These are phyloP conservation scores for Eragrostis nindensis DNA, from an alignment of 176 grass and related monocot genomes.

Conservation along the genomic window DNA sequence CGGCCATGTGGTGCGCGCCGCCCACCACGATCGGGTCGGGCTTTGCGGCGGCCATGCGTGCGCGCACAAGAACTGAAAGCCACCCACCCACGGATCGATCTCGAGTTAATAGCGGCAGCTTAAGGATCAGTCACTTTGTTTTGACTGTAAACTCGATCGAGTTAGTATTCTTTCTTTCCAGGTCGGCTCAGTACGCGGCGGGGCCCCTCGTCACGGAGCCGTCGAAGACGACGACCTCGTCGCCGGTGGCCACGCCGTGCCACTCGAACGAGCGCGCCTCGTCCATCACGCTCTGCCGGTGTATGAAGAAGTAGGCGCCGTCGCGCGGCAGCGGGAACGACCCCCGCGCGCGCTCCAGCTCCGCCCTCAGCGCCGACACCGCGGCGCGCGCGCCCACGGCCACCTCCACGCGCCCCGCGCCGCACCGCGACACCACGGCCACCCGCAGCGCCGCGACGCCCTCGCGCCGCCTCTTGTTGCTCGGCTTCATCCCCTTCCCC, in stretches of 20 bases:
- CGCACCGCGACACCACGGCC: slow-evolving; percentile 44
- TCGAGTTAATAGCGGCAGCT: background rate
- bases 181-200: background rate
- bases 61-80: background rate
- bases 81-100: background rate
- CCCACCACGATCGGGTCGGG: background rate
- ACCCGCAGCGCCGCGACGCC: slow-evolving; percentile 27
- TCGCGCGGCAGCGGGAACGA: slow-evolving; percentile 44
- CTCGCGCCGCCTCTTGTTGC: background rate
- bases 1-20: background rate
- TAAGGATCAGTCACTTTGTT: background rate
- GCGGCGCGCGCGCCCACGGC: slow-evolving; percentile 29
- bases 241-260: slow-evolving; percentile 51
- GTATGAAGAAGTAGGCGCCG: slow-evolving; percentile 62
- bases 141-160: background rate
- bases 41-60: background rate
- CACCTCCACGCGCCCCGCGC: slow-evolving; percentile 27
- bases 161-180: background rate
- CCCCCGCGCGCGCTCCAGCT: slow-evolving; percentile 29
- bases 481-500: background rate
- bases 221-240: slow-evolving; percentile 52
- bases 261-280: slow-evolving; percentile 53
- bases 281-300: slow-evolving; percentile 56
- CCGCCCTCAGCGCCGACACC: slow-evolving; percentile 42
- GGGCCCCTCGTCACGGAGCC: slow-evolving; percentile 33